These are phyloP conservation scores for Lolium rigidum DNA, from an alignment of 176 grass and related monocot species.

Conservation along the genomic window DNA sequence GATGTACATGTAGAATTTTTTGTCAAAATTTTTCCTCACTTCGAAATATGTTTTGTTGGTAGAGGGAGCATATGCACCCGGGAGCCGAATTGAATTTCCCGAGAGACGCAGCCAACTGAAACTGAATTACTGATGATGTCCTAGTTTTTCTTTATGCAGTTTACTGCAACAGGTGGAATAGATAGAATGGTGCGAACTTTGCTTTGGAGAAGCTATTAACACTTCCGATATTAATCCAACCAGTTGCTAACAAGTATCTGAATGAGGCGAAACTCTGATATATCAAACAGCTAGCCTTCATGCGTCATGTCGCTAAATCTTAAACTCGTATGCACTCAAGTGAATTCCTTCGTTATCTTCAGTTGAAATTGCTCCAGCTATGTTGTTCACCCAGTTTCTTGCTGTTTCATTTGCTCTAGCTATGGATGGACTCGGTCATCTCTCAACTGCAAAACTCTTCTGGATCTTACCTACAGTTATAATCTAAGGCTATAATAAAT, in stretches of 20 bases:
- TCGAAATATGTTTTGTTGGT: too few species aligned
- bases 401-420: too few species aligned
- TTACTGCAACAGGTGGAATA: slow-evolving; percentile 61
- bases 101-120: background rate
- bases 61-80: too few species aligned
- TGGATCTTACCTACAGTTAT: background rate
- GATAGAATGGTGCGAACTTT: slow-evolving; percentile 65
- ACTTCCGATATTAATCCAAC: background rate
- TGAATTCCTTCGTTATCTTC: background rate
- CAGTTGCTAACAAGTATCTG: slow-evolving; percentile 21
- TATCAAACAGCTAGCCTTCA: slow-evolving; percentile 62
- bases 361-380: slow-evolving; percentile 10
- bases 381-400: background rate
- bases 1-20: too few species aligned
- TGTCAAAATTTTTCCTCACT: too few species aligned
- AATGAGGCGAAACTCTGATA: slow-evolving; percentile 73
- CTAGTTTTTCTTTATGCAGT: slow-evolving; percentile 43
- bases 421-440: background rate
- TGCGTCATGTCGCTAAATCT: slow-evolving; percentile 58
- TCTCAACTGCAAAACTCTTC: background rate
- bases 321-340: slow-evolving; percentile 52
- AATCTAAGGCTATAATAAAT: background rate
- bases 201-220: background rate
- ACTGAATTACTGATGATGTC: background rate
- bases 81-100: too few species aligned